Evolutionary conservation across 1,139 yeast species (phyloP).

Genomic region (Yamadazyma triangularis): DNA sequence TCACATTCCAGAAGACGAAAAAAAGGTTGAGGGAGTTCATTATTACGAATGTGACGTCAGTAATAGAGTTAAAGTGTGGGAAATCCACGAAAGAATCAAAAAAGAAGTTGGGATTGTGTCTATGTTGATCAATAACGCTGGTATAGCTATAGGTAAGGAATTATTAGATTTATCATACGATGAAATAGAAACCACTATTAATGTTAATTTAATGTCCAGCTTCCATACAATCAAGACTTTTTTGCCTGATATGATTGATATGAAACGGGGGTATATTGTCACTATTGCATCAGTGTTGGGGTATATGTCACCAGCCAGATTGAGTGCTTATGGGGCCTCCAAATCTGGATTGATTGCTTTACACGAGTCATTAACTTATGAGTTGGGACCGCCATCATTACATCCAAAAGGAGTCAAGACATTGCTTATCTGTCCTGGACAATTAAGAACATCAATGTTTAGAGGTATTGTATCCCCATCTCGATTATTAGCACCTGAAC

Average conservation of each 20-base stretch:
- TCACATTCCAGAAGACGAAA: slow-evolving; percentile 30
- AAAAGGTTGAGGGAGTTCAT: slow-evolving; percentile 34
- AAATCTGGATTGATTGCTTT: slow-evolving; percentile 82
- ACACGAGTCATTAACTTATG: slow-evolving; percentile 77
- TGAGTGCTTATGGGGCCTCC: slow-evolving; percentile 84
- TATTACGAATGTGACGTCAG: slow-evolving; percentile 73
- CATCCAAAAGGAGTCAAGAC: slow-evolving; percentile 59
- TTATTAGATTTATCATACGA: slow-evolving; percentile 49
- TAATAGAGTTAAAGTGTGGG: slow-evolving; percentile 35
- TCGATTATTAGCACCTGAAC: slow-evolving; percentile 70
- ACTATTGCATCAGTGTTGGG: slow-evolving; percentile 84
- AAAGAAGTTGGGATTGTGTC: slow-evolving; percentile 57
- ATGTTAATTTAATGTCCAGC: slow-evolving; percentile 64
- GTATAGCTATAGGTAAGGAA: slow-evolving; percentile 56
- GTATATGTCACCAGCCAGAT: slow-evolving; percentile 74
- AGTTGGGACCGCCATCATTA: slow-evolving; percentile 52
- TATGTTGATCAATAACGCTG: slow-evolving; percentile 80
- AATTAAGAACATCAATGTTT: slow-evolving; percentile 70
- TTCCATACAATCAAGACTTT: slow-evolving; percentile 67
- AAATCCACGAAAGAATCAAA: slow-evolving; percentile 32
- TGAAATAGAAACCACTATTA: slow-evolving; percentile 58
- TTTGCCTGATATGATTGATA: slow-evolving; percentile 65
- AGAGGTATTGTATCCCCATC: slow-evolving; percentile 69
- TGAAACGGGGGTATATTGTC: slow-evolving; percentile 68
- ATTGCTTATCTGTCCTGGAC: slow-evolving; percentile 82